Evolutionary conservation across 306 rosid genomes (phyloP).

Genomic region (Vicia villosa): DNA sequence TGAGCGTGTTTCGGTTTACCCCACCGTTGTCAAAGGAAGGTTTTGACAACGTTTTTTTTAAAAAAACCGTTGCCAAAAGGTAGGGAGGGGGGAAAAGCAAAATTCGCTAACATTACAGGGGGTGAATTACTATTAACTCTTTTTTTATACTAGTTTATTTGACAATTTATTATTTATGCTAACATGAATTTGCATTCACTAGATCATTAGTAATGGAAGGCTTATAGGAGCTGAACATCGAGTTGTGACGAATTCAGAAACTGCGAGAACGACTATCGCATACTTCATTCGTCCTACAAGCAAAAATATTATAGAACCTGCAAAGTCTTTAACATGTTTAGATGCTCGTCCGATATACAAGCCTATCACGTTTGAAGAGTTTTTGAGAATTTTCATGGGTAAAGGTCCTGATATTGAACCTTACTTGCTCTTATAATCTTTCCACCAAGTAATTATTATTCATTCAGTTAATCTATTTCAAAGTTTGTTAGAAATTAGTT

Average conservation of each 20-base stretch:
- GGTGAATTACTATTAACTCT: too few relatives aligned
- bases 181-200: neutral
- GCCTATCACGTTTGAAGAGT: slow-evolving; percentile 49
- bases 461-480: too few relatives aligned
- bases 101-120: too few relatives aligned
- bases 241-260: slow-evolving; percentile 56
- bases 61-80: too few relatives aligned
- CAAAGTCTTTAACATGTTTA: slow-evolving; percentile 42
- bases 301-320: slow-evolving; percentile 54
- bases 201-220: slow-evolving; percentile 68
- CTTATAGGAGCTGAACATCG: slow-evolving; percentile 64
- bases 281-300: slow-evolving; percentile 57
- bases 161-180: neutral
- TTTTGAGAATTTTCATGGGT: slow-evolving; percentile 37
- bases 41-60: too few relatives aligned
- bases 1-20: too few relatives aligned
- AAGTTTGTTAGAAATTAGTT: too few relatives aligned
- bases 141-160: neutral
- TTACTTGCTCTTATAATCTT: slow-evolving; percentile 18
- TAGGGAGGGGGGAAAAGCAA: too few relatives aligned
- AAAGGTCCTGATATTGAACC: slow-evolving; percentile 38
- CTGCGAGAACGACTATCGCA: slow-evolving; percentile 51
- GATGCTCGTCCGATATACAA: slow-evolving; percentile 41
- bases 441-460: neutral
- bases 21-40: too few relatives aligned